Base-by-base conservation (phyloP, 192 early-diverging fungal species). In the Linnemannia zychae region DNA sequence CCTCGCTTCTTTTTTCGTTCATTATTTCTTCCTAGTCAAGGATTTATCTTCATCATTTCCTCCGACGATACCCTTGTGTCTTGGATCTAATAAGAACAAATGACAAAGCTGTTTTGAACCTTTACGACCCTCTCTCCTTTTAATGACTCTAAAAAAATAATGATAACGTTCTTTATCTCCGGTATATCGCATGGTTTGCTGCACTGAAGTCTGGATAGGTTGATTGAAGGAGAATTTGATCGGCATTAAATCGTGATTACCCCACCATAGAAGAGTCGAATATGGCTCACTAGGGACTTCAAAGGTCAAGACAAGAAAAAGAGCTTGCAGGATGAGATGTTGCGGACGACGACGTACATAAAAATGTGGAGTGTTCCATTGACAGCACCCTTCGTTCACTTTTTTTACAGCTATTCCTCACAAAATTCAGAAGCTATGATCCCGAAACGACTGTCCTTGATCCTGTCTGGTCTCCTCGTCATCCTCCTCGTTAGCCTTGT, bases 21-120 rank as follows among this genome's bases (percentile, higher is more conserved):
- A 12, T 6, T 65, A 38, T 24, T 1, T 63, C 57, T 33, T 12
- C 57, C 28, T 12, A 13, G 12, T 47, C 44, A 33, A 31, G 46
- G n/a, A 48, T 44, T 71, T 2, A 9, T 71, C 38, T 28, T 12
- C 53, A 57, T 57, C 17, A 6, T 28, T 67, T 67, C 28, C 24
- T 18, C 67, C 17, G 34, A 12, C 28, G 37, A 68, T 68, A 48
- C 28, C 15, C 37, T 46, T 71, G 70, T 17, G 28, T 12, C 24
- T 24, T 47, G 18, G 70, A 31, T 47, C 44, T 33, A 70, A 71
- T 31, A 38, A 71, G 57, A 68, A 57, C 53, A 57, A 68, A 40
- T 38, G 37, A 40, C 67, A 68, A 68, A 57, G 24, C 17, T 68
- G 37, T 33, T 40, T 40, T n/a, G 31, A 57, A 20, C 28, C 22